Base-by-base conservation (phyloP, 805 yeast genomes). In the Schizosaccharomyces osmophilus region DNA sequence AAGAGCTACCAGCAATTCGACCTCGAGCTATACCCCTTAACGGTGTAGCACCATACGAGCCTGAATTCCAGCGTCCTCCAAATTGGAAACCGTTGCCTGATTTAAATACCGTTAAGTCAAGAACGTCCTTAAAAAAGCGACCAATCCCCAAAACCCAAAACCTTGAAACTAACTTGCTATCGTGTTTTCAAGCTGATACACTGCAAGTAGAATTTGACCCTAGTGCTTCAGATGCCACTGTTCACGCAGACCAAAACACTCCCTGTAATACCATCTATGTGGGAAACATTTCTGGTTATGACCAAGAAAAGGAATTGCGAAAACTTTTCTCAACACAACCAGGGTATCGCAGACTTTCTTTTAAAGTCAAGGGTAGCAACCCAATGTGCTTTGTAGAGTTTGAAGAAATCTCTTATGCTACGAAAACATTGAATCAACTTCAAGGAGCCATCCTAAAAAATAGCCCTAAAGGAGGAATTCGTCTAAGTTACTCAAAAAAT, bases 361-460 rank as follows among this genome's bases (percentile, higher is more conserved):
- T 93, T 76, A 79, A 96, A 67, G 89, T 94, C 19, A 87, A 88
- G 72, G 78, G 77, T 60, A 78, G 77, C 66, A 97, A 98, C 4
- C 98, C 98, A 62, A 93, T 93, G 97, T 93, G 98, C 72, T 93
- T 93, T 77, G 98, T 93, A 62, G 98, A 93, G 75, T 93, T 93
- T 74, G 98, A 93, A 62, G 97, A 90, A 71, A 95, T 93, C 61
- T 83, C 85, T 2, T 84, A 81, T 72, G 98, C 98, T 0, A 87
- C 97, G 1, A 78, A 87, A 67, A 97, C 97, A 0, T 76, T 93
- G 63, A 95, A 95, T 41, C 96, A 89, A 72, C 75, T 93, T 59
- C 93, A 93, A 69, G 98, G 98, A 17, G 78, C 93, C 64, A 87
- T 93, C 11, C 77, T 93, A 67, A 94, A 95, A 39, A 79, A 96